phyloP scores from a whole-genome alignment of 2,329 filamentous ascomycete genomes.

The Phyllosticta paracitricarpa region DNA sequence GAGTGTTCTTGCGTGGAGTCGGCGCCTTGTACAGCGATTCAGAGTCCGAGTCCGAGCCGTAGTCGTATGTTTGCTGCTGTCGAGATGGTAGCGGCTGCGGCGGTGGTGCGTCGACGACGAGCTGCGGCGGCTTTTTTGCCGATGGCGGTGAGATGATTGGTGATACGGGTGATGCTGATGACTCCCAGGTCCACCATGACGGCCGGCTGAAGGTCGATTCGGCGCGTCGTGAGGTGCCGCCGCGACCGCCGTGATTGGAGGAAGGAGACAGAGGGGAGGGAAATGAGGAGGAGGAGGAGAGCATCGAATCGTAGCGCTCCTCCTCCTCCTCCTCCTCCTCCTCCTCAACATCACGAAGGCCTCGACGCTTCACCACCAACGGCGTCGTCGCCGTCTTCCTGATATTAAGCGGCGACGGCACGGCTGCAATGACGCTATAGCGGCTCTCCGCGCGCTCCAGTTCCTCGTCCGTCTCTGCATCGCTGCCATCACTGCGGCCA shows the following conservation, averaged over 20 bases:
- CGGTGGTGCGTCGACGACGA: background rate
- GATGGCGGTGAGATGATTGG: background rate
- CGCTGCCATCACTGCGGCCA: background rate
- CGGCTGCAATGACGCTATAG: background rate
- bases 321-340: background rate
- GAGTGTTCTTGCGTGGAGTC: too few species aligned
- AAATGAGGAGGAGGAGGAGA: background rate
- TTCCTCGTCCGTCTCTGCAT: background rate
- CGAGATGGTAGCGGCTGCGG: too few species aligned
- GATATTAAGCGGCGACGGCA: background rate
- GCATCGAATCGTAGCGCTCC: background rate
- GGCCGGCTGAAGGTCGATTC: background rate
- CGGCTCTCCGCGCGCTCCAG: background rate
- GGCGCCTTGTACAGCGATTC: background rate
- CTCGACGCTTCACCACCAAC: background rate
- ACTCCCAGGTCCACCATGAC: background rate
- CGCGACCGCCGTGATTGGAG: too few species aligned
- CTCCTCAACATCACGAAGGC: background rate
- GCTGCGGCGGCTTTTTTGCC: too few species aligned
- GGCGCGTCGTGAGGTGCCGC: background rate
- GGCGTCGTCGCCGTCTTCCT: background rate
- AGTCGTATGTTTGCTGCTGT: too few species aligned
- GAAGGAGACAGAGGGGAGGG: background rate
- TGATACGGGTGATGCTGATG: background rate
- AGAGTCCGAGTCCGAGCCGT: background rate